Percentiles rank a stretch among this genome's conserved stretches.
Evolutionary conservation across 805 yeast genomes (phyloP).

Genomic region (Ogataea wickerhamii): DNA sequence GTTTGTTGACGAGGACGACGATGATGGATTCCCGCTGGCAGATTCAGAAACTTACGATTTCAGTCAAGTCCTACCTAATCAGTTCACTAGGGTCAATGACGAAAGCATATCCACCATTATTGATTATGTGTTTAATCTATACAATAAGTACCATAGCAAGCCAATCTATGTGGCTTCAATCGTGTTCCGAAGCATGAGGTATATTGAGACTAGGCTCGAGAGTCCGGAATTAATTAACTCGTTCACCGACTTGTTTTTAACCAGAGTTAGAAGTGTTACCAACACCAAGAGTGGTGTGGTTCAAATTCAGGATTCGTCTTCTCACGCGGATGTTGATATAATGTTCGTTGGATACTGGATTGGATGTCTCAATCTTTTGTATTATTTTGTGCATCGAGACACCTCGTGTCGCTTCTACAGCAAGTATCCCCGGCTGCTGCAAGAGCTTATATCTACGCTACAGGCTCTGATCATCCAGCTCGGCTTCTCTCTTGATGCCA

Average conservation of each 20-base stretch:
- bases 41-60: constrained; percentile 48
- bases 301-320: constrained; percentile 9
- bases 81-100: constrained; percentile 60
- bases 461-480: constrained; percentile 65
- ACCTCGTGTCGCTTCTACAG: constrained; percentile 47
- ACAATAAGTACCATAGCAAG: constrained; percentile 44
- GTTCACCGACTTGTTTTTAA: constrained; percentile 55
- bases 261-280: constrained; percentile 58
- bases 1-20: constrained; percentile 32
- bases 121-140: constrained; percentile 44
- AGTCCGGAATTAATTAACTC: constrained; percentile 54
- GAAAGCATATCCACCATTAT: constrained; percentile 48
- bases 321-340: constrained; percentile 44
- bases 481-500: constrained; percentile 60
- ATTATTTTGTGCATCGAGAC: constrained; percentile 73
- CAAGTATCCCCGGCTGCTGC: constrained; percentile 55
- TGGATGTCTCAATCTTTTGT: constrained; percentile 69
- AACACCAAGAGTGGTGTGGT: constrained; percentile 59
- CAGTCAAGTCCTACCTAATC: constrained; percentile 50
- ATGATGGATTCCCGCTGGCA: constrained; percentile 28
- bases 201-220: constrained; percentile 56
- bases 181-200: constrained; percentile 66
- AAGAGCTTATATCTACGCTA: constrained; percentile 50
- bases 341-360: constrained; percentile 84
- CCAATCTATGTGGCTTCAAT: constrained; percentile 65